Base-by-base conservation (phyloP, 805 yeast species). In the Nakazawaea wickerhamii region DNA sequence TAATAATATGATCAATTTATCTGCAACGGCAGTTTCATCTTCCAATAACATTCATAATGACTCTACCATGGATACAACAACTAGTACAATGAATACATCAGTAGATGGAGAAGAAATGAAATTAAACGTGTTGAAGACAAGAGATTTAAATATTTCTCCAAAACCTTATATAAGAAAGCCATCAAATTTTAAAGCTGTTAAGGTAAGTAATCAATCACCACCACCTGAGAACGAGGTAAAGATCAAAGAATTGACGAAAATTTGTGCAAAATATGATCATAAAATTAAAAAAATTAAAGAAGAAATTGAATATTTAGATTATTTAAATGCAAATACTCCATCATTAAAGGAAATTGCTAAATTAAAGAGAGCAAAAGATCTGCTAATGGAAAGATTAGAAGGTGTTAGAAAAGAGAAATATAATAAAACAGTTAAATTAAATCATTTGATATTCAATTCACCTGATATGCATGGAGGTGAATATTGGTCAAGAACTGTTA, bases 401-500 rank as follows among this genome's bases (percentile, higher is more conserved):
- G 27, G 42, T 17, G 39, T 43, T 11, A 28, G 33, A 18, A 43
- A 43, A 32, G 46, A 43, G n/a, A 43, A 38, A 18, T 43, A 43
- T 21, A 35, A 43, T 25, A 30, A 26, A 11, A 43, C 42, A 7
- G 36, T 43, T 6, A 43, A 43, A 21, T 30, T 43, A 14, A 43
- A 43, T 19, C 42, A 43, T 19, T 34, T 43, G 37, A 35, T 43
- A n/a, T 11, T 38, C 33, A 38, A 38, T 8, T 38, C 42, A 3
- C 40, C 39, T 21, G 28, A 19, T 9, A 34, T 43, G n/a, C 31
- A 21, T 20, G 46, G 46, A 9, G 46, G 46, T 28, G 46, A 43
- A 27, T 43, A 43, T 28, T 43, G 46, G 46, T 22, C 28, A 10
- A 43, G 46, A 43, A 34, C 21, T 28, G 46, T 43, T 4, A 38